Conservation (phyloP, 176 grass and related monocot species). For the Pontederia crassipes region DNA sequence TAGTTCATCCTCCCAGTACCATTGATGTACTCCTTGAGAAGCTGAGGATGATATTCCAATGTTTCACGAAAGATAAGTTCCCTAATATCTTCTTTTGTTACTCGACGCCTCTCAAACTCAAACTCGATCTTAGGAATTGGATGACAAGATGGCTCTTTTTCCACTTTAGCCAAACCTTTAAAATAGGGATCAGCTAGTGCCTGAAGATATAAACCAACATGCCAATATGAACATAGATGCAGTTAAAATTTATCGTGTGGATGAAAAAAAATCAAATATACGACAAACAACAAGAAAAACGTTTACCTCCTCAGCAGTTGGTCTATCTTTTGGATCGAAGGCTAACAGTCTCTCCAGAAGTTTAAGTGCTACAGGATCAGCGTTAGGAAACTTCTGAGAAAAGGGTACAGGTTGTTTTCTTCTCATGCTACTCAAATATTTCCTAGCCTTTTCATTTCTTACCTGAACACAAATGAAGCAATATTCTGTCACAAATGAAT, state of each 20-base stretch:
- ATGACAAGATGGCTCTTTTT: slow-evolving; percentile 19
- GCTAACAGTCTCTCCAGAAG: slow-evolving; percentile 15
- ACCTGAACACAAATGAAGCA: slow-evolving; percentile 4
- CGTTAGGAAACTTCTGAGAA: slow-evolving; percentile 23
- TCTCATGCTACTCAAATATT: slow-evolving; percentile 24
- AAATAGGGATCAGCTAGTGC: slow-evolving; percentile 20
- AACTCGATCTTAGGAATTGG: slow-evolving; percentile 23
- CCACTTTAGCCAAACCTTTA: slow-evolving; percentile 17
- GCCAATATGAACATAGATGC: not conserved
- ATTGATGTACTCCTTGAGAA: slow-evolving; percentile 18
- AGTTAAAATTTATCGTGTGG: not conserved
- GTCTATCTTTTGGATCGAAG: slow-evolving; percentile 17
- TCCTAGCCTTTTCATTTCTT: slow-evolving; percentile 19
- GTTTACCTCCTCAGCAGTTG: slow-evolving; percentile 11
- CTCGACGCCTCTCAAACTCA: slow-evolving; percentile 15
- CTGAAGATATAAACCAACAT: slow-evolving; percentile 1
- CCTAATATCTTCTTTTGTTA: slow-evolving; percentile 16
- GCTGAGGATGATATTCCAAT: slow-evolving; percentile 23
- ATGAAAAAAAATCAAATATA: not conserved
- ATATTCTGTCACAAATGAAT: not conserved
- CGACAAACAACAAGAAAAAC: not conserved
- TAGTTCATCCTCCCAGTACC: slow-evolving; percentile 9
- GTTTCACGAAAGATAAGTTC: slow-evolving; percentile 21
- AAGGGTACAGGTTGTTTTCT: slow-evolving; percentile 17
- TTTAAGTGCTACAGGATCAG: slow-evolving; percentile 15